These are phyloP conservation scores for Vinca minor DNA, from an alignment of 257 asterid genomes.

Conservation along the genomic window DNA sequence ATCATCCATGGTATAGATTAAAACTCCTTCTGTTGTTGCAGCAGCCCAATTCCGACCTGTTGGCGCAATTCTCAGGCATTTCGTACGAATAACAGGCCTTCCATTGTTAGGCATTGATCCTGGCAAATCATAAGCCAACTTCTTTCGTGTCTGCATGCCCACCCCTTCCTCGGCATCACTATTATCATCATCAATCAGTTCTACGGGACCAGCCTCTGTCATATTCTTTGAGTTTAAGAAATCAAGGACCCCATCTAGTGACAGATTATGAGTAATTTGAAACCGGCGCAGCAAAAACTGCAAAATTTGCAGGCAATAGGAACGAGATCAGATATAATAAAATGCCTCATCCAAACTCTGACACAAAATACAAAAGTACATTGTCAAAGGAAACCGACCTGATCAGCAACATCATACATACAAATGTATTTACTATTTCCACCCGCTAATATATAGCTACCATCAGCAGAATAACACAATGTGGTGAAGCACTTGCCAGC, in stretches of 20 bases:
- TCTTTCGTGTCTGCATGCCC: slow-evolving; percentile 59
- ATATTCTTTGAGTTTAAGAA: slow-evolving; percentile 86
- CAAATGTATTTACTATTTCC: slow-evolving; percentile 93
- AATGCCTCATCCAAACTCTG: not conserved
- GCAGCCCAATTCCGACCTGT: slow-evolving; percentile 99
- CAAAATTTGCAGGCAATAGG: slow-evolving; percentile 6
- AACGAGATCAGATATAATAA: not conserved
- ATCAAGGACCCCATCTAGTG: slow-evolving; percentile 92
- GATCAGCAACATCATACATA: slow-evolving; percentile 93
- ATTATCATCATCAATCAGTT: slow-evolving; percentile 72
- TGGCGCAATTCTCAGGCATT: slow-evolving; percentile 89
- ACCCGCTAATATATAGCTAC: slow-evolving; percentile 92
- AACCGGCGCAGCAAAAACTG: slow-evolving; percentile 84
- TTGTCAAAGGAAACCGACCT: slow-evolving; percentile 43
- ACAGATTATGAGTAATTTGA: slow-evolving; percentile 76
- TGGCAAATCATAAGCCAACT: slow-evolving; percentile 68
- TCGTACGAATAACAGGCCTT: slow-evolving; percentile 73
- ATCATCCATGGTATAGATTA: slow-evolving; percentile 85
- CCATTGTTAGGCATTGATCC: slow-evolving; percentile 90
- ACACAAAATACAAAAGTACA: not conserved
- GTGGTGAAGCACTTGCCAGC: slow-evolving; percentile 92
- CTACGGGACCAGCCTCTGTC: slow-evolving; percentile 91
- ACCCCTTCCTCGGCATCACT: slow-evolving; percentile 90
- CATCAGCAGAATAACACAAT: no score
- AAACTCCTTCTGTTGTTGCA: slow-evolving; percentile 95